Conservation (phyloP, 441 rosid genomes). For the Populus tomentosa region DNA sequence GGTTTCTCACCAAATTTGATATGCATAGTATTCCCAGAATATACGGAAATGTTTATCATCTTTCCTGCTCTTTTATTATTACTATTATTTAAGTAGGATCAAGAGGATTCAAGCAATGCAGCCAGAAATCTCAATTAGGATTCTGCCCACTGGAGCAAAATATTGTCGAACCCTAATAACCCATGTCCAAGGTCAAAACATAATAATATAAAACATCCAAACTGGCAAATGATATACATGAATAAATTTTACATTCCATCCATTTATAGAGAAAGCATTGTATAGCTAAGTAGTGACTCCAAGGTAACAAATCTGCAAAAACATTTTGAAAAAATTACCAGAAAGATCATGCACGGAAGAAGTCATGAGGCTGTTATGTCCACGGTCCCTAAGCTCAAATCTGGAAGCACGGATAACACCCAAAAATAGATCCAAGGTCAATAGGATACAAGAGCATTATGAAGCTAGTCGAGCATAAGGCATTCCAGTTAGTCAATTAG, state of each 20-base stretch:
- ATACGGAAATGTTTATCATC: not conserved
- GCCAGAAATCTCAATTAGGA: not conserved
- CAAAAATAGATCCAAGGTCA: not conserved
- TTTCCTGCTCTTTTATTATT: not conserved
- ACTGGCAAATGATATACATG: not conserved
- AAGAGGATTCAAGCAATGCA: not conserved
- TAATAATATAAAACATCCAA: not conserved
- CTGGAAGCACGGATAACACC: conserved; percentile 7
- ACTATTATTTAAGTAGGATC: not conserved
- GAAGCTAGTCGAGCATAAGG: conserved; percentile 1
- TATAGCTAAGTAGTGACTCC: not conserved
- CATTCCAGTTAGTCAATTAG: not conserved
- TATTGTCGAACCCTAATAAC: not conserved
- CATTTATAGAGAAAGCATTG: not conserved
- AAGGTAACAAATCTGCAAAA: not conserved
- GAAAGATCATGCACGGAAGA: conserved; percentile 48
- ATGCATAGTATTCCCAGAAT: not conserved
- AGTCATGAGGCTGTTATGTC: conserved; percentile 38
- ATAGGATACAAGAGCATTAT: not conserved
- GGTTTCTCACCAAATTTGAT: not conserved
- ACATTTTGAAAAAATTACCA: conserved; percentile 33
- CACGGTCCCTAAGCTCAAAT: conserved; percentile 20
- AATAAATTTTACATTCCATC: not conserved
- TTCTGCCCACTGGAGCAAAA: not conserved
- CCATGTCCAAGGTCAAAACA: not conserved